A percentile compares a stretch with the other conserved stretches of the same genome.
Conservation (phyloP, 31 red algal genomes). For the Endocladia muricata region DNA sequence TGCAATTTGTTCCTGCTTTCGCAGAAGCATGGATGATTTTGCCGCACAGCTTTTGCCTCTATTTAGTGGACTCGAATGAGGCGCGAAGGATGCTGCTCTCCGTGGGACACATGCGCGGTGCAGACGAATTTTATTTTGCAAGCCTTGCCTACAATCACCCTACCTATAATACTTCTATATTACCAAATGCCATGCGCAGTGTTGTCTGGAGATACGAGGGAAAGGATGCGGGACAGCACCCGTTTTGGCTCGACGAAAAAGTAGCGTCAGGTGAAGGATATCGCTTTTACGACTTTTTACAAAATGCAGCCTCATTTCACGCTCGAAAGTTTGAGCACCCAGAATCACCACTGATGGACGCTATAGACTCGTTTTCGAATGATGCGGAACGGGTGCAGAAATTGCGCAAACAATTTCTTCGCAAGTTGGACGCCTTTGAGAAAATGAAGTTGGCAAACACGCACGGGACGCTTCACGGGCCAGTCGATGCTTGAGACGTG, state of each 20-base stretch:
- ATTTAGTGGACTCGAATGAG: conserved; percentile 8
- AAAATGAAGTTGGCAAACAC: no score
- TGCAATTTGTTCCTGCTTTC: conserved; percentile 20
- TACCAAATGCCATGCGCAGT: conserved; percentile 23
- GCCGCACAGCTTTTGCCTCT: conserved; percentile 24
- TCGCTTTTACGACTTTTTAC: conserved; percentile 17
- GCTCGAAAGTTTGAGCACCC: conserved; percentile 38
- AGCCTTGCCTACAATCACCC: conserved; percentile 35
- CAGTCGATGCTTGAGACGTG: no score
- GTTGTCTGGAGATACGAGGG: conserved; percentile 53
- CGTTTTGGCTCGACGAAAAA: conserved; percentile 43
- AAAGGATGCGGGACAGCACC: conserved; percentile 39
- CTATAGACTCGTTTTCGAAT: conserved; percentile 37
- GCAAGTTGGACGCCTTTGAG: no score
- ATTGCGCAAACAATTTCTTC: no score
- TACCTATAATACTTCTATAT: conserved; percentile 15
- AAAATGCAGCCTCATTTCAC: conserved; percentile 7
- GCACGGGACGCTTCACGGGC: no score
- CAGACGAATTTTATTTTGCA: conserved; percentile 60
- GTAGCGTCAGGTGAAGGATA: conserved; percentile 7
- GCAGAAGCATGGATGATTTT: conserved; percentile 79
- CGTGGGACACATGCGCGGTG: conserved; percentile 30
- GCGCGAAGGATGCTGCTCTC: conserved; percentile 36
- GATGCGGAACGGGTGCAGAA: conserved; percentile 13
- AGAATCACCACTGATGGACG: conserved; percentile 52